Conservation (phyloP, 768 basidiomycete genomes). For the Trametes meyenii region DNA sequence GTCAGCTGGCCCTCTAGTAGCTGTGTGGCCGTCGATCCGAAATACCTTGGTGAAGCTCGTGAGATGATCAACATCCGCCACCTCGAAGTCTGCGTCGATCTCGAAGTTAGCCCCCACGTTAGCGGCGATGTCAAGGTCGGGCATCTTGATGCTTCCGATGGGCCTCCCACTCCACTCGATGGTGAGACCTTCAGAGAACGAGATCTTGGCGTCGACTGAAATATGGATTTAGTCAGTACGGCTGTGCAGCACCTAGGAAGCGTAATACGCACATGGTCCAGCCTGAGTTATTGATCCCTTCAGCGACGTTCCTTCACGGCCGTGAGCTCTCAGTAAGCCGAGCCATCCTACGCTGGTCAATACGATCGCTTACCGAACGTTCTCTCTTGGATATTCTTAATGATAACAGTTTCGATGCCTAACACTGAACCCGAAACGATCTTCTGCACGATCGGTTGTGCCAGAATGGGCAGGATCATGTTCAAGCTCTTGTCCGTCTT, state of each 20-base stretch:
- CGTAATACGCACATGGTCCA: slow-evolving; percentile 61
- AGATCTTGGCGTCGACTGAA: slow-evolving; percentile 66
- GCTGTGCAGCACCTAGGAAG: neutral
- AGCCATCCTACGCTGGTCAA: neutral
- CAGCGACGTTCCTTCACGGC: slow-evolving; percentile 32
- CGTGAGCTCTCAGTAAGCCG: slow-evolving; percentile 41
- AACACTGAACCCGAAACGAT: slow-evolving; percentile 61
- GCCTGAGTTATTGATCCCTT: slow-evolving; percentile 68
- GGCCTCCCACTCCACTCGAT: slow-evolving; percentile 61
- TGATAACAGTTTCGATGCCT: slow-evolving; percentile 61
- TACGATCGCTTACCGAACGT: slow-evolving; percentile 52
- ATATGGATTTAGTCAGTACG: neutral
- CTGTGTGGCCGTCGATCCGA: too few species aligned
- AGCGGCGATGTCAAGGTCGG: slow-evolving; percentile 57
- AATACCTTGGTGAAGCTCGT: slow-evolving; percentile 69
- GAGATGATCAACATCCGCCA: slow-evolving; percentile 58
- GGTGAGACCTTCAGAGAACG: slow-evolving; percentile 62
- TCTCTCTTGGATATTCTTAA: slow-evolving; percentile 56
- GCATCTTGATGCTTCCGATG: slow-evolving; percentile 64
- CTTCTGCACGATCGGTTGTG: slow-evolving; percentile 74
- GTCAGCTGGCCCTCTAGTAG: neutral
- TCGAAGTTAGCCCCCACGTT: slow-evolving; percentile 66
- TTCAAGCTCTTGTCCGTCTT: slow-evolving; percentile 63
- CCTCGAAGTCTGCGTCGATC: slow-evolving; percentile 55
- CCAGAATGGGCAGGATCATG: slow-evolving; percentile 68